Percentiles rank a stretch among this genome's conserved stretches.
Evolutionary conservation across 2,329 filamentous ascomycete species (phyloP).

Genomic region (Septoria linicola): DNA sequence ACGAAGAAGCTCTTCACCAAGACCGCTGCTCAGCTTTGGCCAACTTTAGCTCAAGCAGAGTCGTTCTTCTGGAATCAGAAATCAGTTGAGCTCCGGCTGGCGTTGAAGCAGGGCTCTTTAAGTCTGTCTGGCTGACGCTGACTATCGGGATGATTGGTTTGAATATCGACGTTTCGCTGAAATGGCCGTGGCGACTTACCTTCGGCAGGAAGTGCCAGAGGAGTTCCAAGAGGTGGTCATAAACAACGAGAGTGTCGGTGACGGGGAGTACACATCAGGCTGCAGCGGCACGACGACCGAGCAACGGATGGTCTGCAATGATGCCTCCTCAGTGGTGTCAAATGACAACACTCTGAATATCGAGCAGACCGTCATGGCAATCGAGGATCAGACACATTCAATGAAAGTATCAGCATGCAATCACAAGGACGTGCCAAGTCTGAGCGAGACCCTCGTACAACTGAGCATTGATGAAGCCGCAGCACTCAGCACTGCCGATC

Average conservation of each 20-base stretch:
- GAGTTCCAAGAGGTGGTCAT: background rate
- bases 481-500: background rate
- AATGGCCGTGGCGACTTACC: conserved; percentile 21
- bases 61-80: conserved; percentile 23
- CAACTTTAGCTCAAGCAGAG: conserved; percentile 1
- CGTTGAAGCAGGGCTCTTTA: conserved; percentile 13
- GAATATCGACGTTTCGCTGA: conserved; percentile 20
- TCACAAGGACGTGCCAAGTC: background rate
- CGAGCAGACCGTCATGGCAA: background rate
- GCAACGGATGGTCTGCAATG: too few species aligned
- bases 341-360: too few species aligned
- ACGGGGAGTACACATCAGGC: background rate
- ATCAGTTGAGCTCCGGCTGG: conserved; percentile 10
- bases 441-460: background rate
- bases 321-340: too few species aligned
- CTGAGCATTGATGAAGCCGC: background rate
- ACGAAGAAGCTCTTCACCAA: conserved; percentile 18
- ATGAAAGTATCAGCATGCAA: too few species aligned
- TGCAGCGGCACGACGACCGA: background rate
- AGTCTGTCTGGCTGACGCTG: conserved; percentile 19
- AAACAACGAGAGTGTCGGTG: background rate
- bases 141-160: conserved; percentile 14
- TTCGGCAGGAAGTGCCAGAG: conserved; percentile 12
- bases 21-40: conserved; percentile 22
- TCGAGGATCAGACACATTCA: background rate